phyloP scores from a whole-genome alignment of 106 monocot species.

The Dendrobium officinale region DNA sequence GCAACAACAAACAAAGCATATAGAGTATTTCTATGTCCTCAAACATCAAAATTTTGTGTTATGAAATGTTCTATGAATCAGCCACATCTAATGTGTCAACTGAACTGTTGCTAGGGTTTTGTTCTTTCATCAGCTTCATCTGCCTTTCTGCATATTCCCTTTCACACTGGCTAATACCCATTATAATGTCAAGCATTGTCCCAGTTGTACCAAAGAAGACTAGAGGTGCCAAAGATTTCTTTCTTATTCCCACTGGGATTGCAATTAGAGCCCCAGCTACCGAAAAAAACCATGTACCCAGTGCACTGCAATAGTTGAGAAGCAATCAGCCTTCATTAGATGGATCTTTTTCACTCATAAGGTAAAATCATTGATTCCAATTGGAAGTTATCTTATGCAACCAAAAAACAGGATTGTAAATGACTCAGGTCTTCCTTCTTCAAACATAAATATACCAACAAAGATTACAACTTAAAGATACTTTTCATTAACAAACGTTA shows the following conservation, averaged over 20 bases:
- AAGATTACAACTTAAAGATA: too few relatives aligned
- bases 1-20: too few relatives aligned
- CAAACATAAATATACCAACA: too few relatives aligned
- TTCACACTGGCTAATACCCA: slow-evolving; percentile 86
- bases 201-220: slow-evolving; percentile 98
- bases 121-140: slow-evolving; percentile 65
- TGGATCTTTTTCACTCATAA: too few relatives aligned
- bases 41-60: too few relatives aligned
- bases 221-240: slow-evolving; percentile 78
- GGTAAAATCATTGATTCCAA: too few relatives aligned
- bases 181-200: slow-evolving; percentile 95
- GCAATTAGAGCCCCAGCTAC: slow-evolving; percentile 73
- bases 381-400: too few relatives aligned
- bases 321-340: background rate
- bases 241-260: slow-evolving; percentile 86
- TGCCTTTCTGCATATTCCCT: slow-evolving; percentile 90
- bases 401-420: too few relatives aligned
- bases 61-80: background rate
- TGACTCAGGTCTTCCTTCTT: too few relatives aligned
- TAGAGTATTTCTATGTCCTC: too few relatives aligned
- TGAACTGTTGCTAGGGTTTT: slow-evolving; percentile 22
- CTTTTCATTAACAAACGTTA: too few relatives aligned
- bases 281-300: slow-evolving; percentile 96
- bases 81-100: slow-evolving; percentile 6
- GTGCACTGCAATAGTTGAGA: slow-evolving; percentile 45